Evolutionary conservation across 768 basidiomycete genomes (phyloP).

Genomic region (Amanita polypyramis): DNA sequence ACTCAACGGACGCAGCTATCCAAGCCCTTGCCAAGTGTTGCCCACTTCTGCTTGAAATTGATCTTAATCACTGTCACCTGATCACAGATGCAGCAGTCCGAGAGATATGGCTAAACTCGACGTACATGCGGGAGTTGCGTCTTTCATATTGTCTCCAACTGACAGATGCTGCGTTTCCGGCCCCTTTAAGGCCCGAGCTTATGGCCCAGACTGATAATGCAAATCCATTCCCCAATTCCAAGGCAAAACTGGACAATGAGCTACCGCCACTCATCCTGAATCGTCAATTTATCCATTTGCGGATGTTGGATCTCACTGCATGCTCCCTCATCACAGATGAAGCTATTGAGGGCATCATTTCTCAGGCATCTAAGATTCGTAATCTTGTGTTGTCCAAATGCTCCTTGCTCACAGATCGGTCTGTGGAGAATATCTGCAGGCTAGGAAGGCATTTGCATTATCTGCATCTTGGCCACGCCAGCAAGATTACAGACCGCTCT

Average conservation of each 20-base stretch:
- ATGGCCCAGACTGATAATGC: conserved; percentile 21
- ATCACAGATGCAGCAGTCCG: conserved; percentile 73
- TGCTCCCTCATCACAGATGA: conserved; percentile 75
- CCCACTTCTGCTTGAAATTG: conserved; percentile 86
- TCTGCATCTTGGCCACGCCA: conserved; percentile 89
- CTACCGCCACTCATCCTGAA: conserved; percentile 59
- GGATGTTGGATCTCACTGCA: conserved; percentile 88
- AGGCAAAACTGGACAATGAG: conserved; percentile 28
- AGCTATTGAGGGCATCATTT: conserved; percentile 74
- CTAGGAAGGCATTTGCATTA: conserved; percentile 92
- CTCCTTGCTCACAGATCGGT: conserved; percentile 61
- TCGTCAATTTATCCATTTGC: conserved; percentile 69
- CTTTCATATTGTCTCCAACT: conserved; percentile 71
- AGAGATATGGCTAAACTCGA: conserved; percentile 72
- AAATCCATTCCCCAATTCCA: conserved; percentile 32
- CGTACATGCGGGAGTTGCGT: conserved; percentile 85
- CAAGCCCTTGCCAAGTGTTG: conserved; percentile 68
- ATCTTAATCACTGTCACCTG: conserved; percentile 74
- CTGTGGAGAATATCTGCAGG: conserved; percentile 74
- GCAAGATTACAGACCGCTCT: conserved; percentile 81
- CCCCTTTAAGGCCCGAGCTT: conserved; percentile 37
- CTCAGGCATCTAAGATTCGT: conserved; percentile 74
- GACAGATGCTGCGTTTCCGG: conserved; percentile 81
- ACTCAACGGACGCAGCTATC: conserved; percentile 69
- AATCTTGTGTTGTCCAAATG: conserved; percentile 87